Evolutionary conservation across 331 rosid species (phyloP).

Genomic region (Saraca asoca): DNA sequence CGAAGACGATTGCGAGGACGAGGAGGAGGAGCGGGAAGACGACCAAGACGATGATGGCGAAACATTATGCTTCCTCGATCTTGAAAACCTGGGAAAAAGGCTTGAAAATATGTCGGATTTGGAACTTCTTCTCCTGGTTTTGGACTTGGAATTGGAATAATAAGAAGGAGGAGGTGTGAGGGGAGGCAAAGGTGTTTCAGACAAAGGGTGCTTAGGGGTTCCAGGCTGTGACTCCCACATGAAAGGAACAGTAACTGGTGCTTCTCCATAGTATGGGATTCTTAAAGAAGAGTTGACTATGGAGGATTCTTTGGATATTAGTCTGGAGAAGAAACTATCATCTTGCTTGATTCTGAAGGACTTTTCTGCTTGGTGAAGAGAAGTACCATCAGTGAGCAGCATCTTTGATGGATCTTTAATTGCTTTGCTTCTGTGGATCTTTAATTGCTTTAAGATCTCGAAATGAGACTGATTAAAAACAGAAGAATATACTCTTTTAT

Average conservation of each 20-base stretch:
- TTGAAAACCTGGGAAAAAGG: conserved; percentile 39
- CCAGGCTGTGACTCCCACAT: conserved; percentile 86
- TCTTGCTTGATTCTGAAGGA: conserved; percentile 52
- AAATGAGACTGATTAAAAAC: conserved; percentile 29
- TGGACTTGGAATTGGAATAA: conserved; percentile 32
- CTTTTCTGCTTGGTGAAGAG: conserved; percentile 29
- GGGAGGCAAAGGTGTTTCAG: conserved; percentile 58
- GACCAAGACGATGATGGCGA: conserved; percentile 40
- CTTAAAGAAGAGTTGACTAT: conserved; percentile 61
- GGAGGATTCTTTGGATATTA: conserved; percentile 57
- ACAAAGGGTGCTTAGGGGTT: conserved; percentile 69
- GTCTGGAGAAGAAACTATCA: conserved; percentile 51
- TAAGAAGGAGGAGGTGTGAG: conserved; percentile 86
- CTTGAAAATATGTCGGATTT: conserved; percentile 31
- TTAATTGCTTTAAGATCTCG: conserved; percentile 33
- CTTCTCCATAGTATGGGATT: conserved; percentile 64
- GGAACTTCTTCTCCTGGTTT: conserved; percentile 28
- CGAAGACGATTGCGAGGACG: conserved; percentile 30
- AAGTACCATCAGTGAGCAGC: conserved; percentile 34
- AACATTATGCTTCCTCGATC: conserved; percentile 33
- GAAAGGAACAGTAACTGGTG: conserved; percentile 70
- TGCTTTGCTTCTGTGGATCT: not conserved
- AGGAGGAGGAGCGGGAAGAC: conserved; percentile 30
- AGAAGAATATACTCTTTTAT: conserved; percentile 18
- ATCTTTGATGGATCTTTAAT: conserved; percentile 27